These are phyloP conservation scores for Medakamo hakoo DNA, from an alignment of 139 green algal species.

Conservation along the genomic window DNA sequence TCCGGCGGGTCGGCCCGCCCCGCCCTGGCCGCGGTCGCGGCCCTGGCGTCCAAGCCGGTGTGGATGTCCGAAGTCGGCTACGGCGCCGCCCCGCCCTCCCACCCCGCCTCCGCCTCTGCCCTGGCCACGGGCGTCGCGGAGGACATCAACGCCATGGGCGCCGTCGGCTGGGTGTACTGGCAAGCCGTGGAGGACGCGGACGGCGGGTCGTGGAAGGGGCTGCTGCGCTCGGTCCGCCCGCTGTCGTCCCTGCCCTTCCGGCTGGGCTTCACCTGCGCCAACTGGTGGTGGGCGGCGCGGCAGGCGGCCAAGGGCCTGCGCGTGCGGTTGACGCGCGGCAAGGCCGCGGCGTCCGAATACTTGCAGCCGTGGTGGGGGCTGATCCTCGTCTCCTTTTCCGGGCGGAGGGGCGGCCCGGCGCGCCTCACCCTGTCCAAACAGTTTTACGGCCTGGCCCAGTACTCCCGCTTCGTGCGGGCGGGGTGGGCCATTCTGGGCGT, in stretches of 20 bases:
- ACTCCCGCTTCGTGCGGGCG: conserved; percentile 1
- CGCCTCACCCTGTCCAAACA: conserved; percentile 1
- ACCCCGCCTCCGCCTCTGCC: conserved; percentile 7
- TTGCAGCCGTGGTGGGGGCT: background rate
- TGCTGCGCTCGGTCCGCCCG: background rate
- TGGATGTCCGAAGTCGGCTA: conserved; percentile 20
- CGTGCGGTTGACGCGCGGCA: background rate
- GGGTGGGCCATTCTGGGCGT: conserved; percentile 1
- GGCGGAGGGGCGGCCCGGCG: no score
- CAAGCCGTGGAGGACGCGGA: conserved; percentile 10
- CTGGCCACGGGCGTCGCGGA: conserved; percentile 7
- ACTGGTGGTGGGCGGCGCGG: background rate
- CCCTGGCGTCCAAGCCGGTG: conserved; percentile 7
- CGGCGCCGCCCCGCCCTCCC: background rate
- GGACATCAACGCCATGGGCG: conserved; percentile 15
- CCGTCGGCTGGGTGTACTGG: conserved; percentile 16
- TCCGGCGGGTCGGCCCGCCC: background rate
- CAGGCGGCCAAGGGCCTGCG: background rate
- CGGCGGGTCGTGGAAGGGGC: conserved; percentile 1
- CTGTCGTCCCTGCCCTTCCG: conserved; percentile 3
- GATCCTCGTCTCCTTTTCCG: background rate
- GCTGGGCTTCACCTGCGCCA: background rate
- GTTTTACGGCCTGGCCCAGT: conserved; percentile 5
- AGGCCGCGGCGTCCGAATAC: background rate
- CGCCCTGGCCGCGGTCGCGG: conserved; percentile 5